Evolutionary conservation across 2,329 filamentous ascomycete genomes (phyloP).

Genomic region (Ceratocystis albifundus): DNA sequence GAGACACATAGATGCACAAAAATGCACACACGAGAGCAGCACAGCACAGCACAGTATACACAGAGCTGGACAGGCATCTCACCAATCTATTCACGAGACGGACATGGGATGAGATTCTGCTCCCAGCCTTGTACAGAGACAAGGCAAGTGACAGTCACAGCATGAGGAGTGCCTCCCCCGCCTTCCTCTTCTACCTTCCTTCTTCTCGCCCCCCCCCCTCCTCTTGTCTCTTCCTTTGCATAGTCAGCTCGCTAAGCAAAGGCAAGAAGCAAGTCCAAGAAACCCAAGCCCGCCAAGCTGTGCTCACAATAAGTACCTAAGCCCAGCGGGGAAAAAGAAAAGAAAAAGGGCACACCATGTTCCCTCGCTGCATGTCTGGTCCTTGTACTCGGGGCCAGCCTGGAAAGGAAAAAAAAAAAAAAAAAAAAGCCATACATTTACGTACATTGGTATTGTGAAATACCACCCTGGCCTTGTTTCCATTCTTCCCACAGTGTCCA

Average conservation of each 20-base stretch:
- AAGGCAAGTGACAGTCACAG: background rate
- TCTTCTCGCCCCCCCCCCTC: background rate
- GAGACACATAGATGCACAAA: background rate
- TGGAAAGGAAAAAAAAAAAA: background rate
- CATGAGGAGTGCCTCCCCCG: background rate
- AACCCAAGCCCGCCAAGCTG: background rate
- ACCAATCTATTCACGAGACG: background rate
- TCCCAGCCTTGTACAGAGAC: constrained; percentile 5
- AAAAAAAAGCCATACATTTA: background rate
- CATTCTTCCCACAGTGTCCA: background rate
- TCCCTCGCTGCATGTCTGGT: constrained; percentile 1
- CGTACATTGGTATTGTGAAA: background rate
- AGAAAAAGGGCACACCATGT: background rate
- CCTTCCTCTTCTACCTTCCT: background rate
- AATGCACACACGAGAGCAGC: background rate
- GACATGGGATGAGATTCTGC: constrained; percentile 10
- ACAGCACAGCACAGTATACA: background rate
- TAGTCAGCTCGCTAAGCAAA: background rate
- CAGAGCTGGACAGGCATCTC: background rate
- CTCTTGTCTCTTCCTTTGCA: no score
- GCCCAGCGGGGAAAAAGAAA: background rate
- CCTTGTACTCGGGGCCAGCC: background rate
- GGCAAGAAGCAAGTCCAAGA: background rate
- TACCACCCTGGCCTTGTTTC: background rate
- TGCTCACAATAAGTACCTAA: background rate